Percentiles rank a stretch among this genome's conserved stretches.
These are phyloP conservation scores for Pseudocercospora pini-densiflorae DNA, from an alignment of 2,329 filamentous ascomycete genomes.

Conservation along the genomic window DNA sequence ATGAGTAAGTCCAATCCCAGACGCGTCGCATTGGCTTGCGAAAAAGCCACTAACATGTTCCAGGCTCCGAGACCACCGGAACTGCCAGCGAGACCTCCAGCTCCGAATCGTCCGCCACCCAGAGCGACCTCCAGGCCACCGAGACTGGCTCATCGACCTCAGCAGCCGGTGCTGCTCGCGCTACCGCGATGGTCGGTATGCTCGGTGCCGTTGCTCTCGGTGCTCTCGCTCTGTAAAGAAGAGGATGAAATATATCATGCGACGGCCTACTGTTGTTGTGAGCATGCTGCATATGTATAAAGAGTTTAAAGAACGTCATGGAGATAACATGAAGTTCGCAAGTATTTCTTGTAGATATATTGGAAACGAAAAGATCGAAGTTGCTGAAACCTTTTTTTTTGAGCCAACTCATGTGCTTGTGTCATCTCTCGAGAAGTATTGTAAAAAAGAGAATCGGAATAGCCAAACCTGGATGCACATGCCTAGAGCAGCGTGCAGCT, in stretches of 20 bases:
- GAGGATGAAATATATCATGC: background rate
- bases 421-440: no score
- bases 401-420: no score
- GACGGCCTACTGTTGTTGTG: background rate
- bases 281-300: background rate
- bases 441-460: no score
- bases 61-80: background rate
- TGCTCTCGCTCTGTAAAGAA: conserved; percentile 32
- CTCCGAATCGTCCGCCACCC: conserved; percentile 14
- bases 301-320: background rate
- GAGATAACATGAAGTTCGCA: background rate
- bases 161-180: conserved; percentile 27
- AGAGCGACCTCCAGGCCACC: conserved; percentile 9
- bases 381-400: background rate
- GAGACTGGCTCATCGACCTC: conserved; percentile 13
- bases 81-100: conserved; percentile 14
- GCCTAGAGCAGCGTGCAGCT: no score
- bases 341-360: conserved; percentile 4
- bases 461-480: no score
- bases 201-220: conserved; percentile 35
- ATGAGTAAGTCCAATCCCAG: background rate
- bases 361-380: background rate
- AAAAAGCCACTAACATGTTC: background rate
- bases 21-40: background rate
- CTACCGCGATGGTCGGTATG: conserved; percentile 32